Evolutionary conservation across 139 green algal genomes (phyloP), one percentile per base, ranked within the genome.

Genomic region (Marvania coccoides): DNA sequence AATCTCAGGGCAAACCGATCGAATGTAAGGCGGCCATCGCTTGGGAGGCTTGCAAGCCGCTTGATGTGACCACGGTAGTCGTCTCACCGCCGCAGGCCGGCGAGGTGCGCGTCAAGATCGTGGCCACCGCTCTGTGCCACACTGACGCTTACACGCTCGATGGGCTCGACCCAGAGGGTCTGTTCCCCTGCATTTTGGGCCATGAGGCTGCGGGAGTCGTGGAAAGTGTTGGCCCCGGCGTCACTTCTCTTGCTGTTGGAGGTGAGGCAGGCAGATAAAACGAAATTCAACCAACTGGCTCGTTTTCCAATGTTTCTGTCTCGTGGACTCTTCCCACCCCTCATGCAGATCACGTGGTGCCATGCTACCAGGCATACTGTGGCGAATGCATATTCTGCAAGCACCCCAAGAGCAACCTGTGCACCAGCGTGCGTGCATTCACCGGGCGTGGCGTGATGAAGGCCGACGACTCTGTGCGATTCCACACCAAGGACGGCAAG

Each of bases 171-270:
- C 74, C 80, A 3, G 72, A 88, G 53, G 92, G 93, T 9, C 76
- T 97, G 23, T 99, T 99, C 74, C 94, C 95, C 12, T 96, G 88
- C 62, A 91, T 98, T 46, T 72, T 99, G 40, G 91, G 94, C 6
- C 95, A 99, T 75, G 95, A 99, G 70, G 95, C 94, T 1, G 91
- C 90, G 0, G 94, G 90, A 62, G 69, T 98, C 2, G 94, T 99
- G 45, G 94, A 99, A 76, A 91, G 82, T 56, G 93, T 99, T 38
- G 95, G 95, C 10, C 47, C 73, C 14, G 84, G 80, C 45, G 84
- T 88, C 36, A 85, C 83, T 10, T 74, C 46, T 15, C 66, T 87
- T 13, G 45, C 62, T 33, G 66, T 79, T 1, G 63, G 63, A n/a
- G n/a, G n/a, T n/a, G n/a, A n/a, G n/a, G n/a, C n/a, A n/a, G n/a